Evolutionary conservation across 345 rosid genomes (phyloP).

Genomic region (Murraya paniculata): DNA sequence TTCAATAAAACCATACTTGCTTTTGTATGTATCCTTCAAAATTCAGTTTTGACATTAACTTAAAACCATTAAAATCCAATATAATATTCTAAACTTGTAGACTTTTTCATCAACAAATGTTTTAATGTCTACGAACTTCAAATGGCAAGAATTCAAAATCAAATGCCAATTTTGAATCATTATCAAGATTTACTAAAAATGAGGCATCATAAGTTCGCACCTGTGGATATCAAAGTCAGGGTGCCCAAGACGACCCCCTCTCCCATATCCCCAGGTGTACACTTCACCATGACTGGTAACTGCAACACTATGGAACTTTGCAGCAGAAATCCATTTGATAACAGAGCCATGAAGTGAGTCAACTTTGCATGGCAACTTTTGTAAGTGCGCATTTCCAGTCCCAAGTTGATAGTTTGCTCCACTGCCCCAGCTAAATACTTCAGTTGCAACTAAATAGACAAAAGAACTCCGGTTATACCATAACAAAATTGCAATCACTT

Average conservation of each 20-base stretch:
- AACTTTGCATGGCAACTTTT: slow-evolving; percentile 87
- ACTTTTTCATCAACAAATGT: not conserved
- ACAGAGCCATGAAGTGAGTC: slow-evolving; percentile 77
- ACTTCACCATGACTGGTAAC: slow-evolving; percentile 73
- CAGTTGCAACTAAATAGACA: slow-evolving; percentile 61
- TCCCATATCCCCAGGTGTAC: slow-evolving; percentile 97
- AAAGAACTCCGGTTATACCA: slow-evolving; percentile 11
- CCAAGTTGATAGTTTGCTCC: slow-evolving; percentile 98
- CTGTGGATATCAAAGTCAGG: slow-evolving; percentile 99
- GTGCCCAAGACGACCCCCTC: slow-evolving; percentile 99
- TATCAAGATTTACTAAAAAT: not conserved
- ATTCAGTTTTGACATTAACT: not conserved
- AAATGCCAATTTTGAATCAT: not conserved
- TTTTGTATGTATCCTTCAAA: not conserved
- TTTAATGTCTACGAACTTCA: not conserved
- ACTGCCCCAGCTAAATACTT: slow-evolving; percentile 97
- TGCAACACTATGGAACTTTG: slow-evolving; percentile 94
- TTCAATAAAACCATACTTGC: not conserved
- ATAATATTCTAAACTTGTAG: not conserved
- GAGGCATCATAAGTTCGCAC: slow-evolving; percentile 25
- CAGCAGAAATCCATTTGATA: slow-evolving; percentile 76
- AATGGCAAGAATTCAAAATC: not conserved
- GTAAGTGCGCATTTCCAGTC: slow-evolving; percentile 86
- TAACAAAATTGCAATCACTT: slow-evolving; percentile 2
- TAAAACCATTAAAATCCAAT: not conserved